Conservation (phyloP, 495 filamentous ascomycete genomes). For the Podospora australis region DNA sequence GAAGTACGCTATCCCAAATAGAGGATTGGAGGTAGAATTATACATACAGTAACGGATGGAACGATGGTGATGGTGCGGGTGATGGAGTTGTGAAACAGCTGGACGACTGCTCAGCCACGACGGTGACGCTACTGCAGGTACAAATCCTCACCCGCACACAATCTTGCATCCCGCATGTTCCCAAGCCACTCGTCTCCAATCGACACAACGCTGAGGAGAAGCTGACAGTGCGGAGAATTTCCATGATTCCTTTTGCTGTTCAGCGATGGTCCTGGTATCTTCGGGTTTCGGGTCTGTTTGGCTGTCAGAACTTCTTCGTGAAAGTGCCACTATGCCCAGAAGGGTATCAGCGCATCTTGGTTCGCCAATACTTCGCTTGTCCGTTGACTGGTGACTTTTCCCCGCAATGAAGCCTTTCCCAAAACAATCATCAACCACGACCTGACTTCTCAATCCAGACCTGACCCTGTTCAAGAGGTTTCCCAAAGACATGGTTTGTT, state of each 20-base stretch:
- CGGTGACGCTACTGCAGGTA: slow-evolving; percentile 20
- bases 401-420: slow-evolving; percentile 8
- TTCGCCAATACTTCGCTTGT: neutral
- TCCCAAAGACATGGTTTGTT: no score
- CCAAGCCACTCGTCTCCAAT: neutral
- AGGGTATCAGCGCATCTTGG: no score
- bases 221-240: no score
- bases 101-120: slow-evolving; percentile 16
- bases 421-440: neutral
- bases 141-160: slow-evolving; percentile 1
- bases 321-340: neutral
- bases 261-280: neutral
- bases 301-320: neutral
- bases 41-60: neutral
- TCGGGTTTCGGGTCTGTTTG: slow-evolving; percentile 2
- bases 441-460: slow-evolving; percentile 4
- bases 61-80: neutral
- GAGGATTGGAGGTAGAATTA: no score
- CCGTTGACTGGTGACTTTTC: no score
- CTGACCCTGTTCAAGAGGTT: neutral
- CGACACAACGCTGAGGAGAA: no score
- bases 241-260: slow-evolving; percentile 3
- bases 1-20: no score
- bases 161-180: neutral
- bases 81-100: slow-evolving; percentile 6